Percentiles rank a stretch among this genome's conserved stretches.
phyloP scores from a whole-genome alignment of 352 stramenopile genomes.

The Thraustotheca clavata region DNA sequence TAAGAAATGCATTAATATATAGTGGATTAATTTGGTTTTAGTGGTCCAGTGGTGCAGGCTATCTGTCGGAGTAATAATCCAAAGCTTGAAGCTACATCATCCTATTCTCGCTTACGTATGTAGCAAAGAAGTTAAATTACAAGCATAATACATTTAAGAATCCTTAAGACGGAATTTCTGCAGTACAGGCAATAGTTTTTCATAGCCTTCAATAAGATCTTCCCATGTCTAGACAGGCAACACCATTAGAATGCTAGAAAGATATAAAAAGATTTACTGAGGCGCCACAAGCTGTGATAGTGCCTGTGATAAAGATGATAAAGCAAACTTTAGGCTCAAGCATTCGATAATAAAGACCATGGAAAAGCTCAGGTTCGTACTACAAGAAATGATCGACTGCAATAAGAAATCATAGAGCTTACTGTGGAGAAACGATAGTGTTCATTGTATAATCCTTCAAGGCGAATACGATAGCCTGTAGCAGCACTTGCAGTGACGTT shows the following conservation, averaged over 20 bases:
- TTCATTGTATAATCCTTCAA: conserved; percentile 55
- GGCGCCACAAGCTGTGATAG: conserved; percentile 94
- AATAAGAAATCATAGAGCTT: conserved; percentile 3
- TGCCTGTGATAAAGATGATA: conserved; percentile 99
- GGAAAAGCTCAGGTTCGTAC: conserved; percentile 99
- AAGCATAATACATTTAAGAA: too few relatives aligned
- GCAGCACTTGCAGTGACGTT: conserved; percentile 91
- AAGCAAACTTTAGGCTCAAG: conserved; percentile 94
- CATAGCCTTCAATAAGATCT: conserved; percentile 8
- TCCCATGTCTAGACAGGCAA: background rate
- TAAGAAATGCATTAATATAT: background rate
- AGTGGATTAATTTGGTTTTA: too few relatives aligned
- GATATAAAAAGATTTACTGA: conserved; percentile 31
- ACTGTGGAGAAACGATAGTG: conserved; percentile 65
- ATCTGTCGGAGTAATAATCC: too few relatives aligned
- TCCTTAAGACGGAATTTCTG: background rate
- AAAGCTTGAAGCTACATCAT: too few relatives aligned
- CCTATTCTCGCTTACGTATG: too few relatives aligned
- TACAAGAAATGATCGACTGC: conserved; percentile 11
- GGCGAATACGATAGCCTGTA: conserved; percentile 71
- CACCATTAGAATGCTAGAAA: background rate
- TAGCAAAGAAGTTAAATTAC: too few relatives aligned
- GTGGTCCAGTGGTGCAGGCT: too few relatives aligned
- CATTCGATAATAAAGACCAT: conserved; percentile 98
- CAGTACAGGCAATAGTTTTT: conserved; percentile 7